Evolutionary conservation across 164 flowering plant genomes (phyloP).

Genomic region (Hamamelis virginiana): DNA sequence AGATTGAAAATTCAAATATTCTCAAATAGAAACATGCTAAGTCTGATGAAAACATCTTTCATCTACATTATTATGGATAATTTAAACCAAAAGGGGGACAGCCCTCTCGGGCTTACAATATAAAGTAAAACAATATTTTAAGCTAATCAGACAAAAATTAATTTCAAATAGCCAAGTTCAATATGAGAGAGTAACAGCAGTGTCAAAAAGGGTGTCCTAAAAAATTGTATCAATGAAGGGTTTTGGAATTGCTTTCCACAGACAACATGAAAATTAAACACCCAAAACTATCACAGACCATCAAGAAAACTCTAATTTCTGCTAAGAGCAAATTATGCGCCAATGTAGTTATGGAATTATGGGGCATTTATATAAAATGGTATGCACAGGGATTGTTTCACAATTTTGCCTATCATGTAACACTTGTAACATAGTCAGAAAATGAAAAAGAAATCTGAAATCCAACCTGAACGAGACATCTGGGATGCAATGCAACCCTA

Average conservation of each 20-base stretch:
- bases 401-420: background rate
- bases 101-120: background rate
- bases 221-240: background rate
- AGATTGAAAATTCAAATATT: background rate
- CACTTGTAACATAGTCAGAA: background rate
- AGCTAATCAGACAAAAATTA: too few species aligned
- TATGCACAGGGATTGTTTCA: too few species aligned
- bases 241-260: background rate
- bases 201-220: too few species aligned
- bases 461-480: constrained; percentile 78
- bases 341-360: too few species aligned
- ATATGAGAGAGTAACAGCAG: background rate
- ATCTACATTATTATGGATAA: background rate
- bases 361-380: too few species aligned
- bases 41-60: background rate
- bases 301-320: too few species aligned
- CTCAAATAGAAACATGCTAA: background rate
- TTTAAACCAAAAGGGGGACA: background rate
- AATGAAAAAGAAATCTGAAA: background rate
- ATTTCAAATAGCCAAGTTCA: background rate
- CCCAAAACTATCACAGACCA: too few species aligned
- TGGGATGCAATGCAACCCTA: constrained; percentile 67
- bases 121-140: background rate
- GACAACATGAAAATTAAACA: background rate
- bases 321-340: too few species aligned